A percentile compares a stretch with the other conserved stretches of the same genome.
These are phyloP conservation scores for Cytospora piceicola DNA, from an alignment of 2,329 filamentous ascomycete genomes.

Conservation along the genomic window DNA sequence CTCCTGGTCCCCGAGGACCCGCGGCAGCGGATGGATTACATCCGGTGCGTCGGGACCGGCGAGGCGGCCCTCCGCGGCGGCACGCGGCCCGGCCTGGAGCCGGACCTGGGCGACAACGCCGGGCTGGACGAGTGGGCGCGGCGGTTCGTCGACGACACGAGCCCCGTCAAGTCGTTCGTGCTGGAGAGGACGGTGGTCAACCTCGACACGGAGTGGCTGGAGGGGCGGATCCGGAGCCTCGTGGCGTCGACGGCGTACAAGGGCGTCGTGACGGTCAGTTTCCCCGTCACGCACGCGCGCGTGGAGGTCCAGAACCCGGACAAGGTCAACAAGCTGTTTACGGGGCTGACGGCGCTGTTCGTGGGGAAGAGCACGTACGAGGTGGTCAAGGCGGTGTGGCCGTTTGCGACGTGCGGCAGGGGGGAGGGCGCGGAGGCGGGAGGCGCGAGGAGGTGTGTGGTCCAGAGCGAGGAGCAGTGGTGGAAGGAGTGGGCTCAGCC, in stretches of 20 bases:
- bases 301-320: slow-evolving; percentile 57
- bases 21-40: slow-evolving; percentile 54
- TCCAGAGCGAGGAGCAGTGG: slow-evolving; percentile 62
- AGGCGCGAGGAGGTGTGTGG: slow-evolving; percentile 45
- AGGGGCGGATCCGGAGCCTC: slow-evolving; percentile 57
- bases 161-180: slow-evolving; percentile 52
- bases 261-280: slow-evolving; percentile 53
- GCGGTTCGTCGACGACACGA: slow-evolving; percentile 50
- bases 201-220: slow-evolving; percentile 58
- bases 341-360: slow-evolving; percentile 55
- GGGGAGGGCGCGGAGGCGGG: slow-evolving; percentile 43
- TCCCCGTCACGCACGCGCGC: slow-evolving; percentile 53
- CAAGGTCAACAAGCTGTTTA: slow-evolving; percentile 58
- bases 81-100: slow-evolving; percentile 46
- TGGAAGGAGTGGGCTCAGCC: slow-evolving; percentile 56
- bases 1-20: slow-evolving; percentile 54
- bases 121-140: slow-evolving; percentile 55
- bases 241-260: slow-evolving; percentile 55
- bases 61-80: slow-evolving; percentile 57
- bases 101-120: slow-evolving; percentile 46
- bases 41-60: slow-evolving; percentile 53
- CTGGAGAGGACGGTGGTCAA: slow-evolving; percentile 59
- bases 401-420: slow-evolving; percentile 55
- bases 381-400: slow-evolving; percentile 60
- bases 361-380: slow-evolving; percentile 58